Base-by-base conservation (phyloP, 2,329 filamentous ascomycete species). In the Trichoderma sp. region DNA sequence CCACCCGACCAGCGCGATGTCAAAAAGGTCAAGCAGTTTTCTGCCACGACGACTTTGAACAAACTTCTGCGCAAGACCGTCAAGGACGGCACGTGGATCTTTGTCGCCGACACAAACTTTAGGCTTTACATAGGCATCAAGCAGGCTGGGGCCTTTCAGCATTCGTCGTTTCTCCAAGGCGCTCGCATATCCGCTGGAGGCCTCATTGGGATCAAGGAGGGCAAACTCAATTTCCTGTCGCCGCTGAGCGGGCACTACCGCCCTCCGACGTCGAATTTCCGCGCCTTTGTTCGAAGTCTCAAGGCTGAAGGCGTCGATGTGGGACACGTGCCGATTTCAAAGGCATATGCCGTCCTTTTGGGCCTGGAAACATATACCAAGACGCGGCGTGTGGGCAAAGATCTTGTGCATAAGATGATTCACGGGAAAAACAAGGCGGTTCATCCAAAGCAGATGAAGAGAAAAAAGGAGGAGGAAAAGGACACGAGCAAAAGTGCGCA, bases 11-110 rank as follows among this genome's bases (percentile, higher is more conserved):
- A 89, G 0, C 91, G 89, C 76, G 91, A 92, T 27, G 53, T 86
- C 33, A 84, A 85, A 76, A 88, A 86, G 78, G 82, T 88, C 16
- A 90, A 89, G 65, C 91, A 95, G 80, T 87, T 95, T 3, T 93
- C 90, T 6, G 90, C 93, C 1, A 90, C 92, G 0, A 92, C 93
- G 1, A 88, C 97, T 4, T 90, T 96, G 82, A 94, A 97, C 83
- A 93, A 93, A 77, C 87, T 97, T 6, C 87, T 97, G 18, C 91
- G 94, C 76, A 93, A 94, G 78, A 92, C 93, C 0, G 93, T 95
- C 53, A 93, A 92, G 83, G 95, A 95, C 77, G 95, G 96, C 80
- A 97, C 94, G 5, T 98, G 95, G 95, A 97, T 98, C 78, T 98
- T 97, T 80, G 95, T 95, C 8, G 93, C 93, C 29, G 95, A 98